Evolutionary conservation across 495 filamentous ascomycete species (phyloP), one percentile per base, ranked within the genome.

Genomic region (Tuber calosporum): DNA sequence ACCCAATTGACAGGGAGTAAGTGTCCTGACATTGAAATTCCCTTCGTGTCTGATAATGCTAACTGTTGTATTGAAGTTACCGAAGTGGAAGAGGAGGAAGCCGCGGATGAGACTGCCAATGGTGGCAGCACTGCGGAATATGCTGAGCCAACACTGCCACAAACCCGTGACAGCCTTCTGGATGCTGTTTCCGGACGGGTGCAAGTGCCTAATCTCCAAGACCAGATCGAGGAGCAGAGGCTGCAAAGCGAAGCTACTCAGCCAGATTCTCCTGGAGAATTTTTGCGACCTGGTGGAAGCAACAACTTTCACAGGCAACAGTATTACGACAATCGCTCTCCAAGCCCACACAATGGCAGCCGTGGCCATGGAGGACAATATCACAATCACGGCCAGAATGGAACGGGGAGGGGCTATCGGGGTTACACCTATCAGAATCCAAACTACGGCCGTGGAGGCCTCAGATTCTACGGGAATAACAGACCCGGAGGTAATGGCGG

Each of bases 1-100:
- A 78, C 76, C 26, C 76, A 78, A 39, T 68, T 78, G 39, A 73
- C 76, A 34, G 75, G 75, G 26, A 78, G 76, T 78, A 77, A 78
- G 76, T 77, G 1, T 36, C 26, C 69, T 20, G 19, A 11, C 17
- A 36, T 19, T 19, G 8, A 30, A 19, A 37, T 19, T 26, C n/a
- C 41, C 15, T 66, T 38, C 36, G 39, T 17, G 22, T 37, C n/a
- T 9, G 15, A 39, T 22, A 66, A 36, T n/a, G 22, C 42, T 75
- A 73, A 78, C 76, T 69, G 66, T 11, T 7, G n/a, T 19, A 26
- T 36, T 70, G 36, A 40, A 78, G 76, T 78, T 73, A 69, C 68
- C 11, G 76, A 78, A 62, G 71, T 45, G 45, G 67, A 41, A 30
- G 76, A 78, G 67, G 74, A 78, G 36, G 76, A 78, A 22, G 76